Evolutionary conservation across 1,139 yeast genomes (phyloP), one percentile per base, ranked within the genome.

Genomic region (Candida albicans): DNA sequence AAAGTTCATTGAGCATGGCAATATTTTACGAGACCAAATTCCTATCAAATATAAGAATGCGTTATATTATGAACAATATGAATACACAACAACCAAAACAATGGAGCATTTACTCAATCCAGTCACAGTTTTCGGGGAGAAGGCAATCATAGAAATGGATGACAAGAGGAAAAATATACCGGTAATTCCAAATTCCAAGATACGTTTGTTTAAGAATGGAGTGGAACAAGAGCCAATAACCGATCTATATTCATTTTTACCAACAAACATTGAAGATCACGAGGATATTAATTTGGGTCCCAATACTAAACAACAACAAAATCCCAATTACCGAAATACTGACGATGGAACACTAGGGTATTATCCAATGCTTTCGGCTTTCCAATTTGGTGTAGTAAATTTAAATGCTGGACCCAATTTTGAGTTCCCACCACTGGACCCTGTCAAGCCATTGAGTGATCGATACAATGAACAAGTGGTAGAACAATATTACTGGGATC

Each of bases 321-420:
- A 79, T 40, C 65, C 75, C n/a, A 67, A 66, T 31, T 79, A 74
- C 54, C 67, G 69, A 50, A 70, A 65, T 63, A 76, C 64, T 50
- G 91, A 93, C 59, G 97, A 93, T 59, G 96, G 96, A 1, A 71
- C 81, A 38, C 65, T 90, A 43, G 99, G 98, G 0, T 93, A 95
- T 61, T 93, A 82, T 63, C 99, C 99, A 1, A 88, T 91, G 67
- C 72, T 89, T 29, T 87, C 96, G 44, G 87, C 87, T 30, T 93
- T 82, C 58, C 81, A 81, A 51, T 87, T 87, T 9, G 99, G 98
- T 0, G 69, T 78, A 11, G 96, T 88, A 7, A 68, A 77, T 43
- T 62, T 89, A 43, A 82, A 83, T 52, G 71, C 87, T 11, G 90
- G 91, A 0, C 90, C 91, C 0, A 67, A 77, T n/a, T 80, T 87